phyloP scores from a whole-genome alignment of 441 rosid species.

The Populus hybrid region DNA sequence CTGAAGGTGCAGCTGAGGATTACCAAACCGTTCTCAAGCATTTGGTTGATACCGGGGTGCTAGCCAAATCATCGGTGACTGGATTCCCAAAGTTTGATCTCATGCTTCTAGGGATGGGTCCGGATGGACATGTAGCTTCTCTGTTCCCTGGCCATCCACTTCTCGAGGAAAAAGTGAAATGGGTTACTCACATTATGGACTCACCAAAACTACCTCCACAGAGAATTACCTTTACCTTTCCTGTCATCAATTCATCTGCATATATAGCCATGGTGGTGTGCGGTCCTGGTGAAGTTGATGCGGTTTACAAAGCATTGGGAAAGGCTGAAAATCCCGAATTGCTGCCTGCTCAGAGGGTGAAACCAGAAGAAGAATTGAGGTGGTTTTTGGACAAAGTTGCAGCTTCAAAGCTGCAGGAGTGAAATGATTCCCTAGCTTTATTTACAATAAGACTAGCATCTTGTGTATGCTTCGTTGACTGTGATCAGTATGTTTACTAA shows the following conservation, averaged over 20 bases:
- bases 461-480: background rate
- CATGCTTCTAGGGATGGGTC: conserved; percentile 90
- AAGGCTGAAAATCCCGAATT: conserved; percentile 26
- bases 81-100: conserved; percentile 82
- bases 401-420: conserved; percentile 54
- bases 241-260: conserved; percentile 76
- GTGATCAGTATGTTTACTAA: background rate
- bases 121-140: conserved; percentile 92
- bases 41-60: conserved; percentile 40
- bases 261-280: conserved; percentile 63
- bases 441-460: background rate
- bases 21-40: conserved; percentile 71
- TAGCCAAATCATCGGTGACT: conserved; percentile 42
- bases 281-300: conserved; percentile 63
- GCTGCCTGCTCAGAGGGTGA: conserved; percentile 59
- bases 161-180: conserved; percentile 54
- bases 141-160: conserved; percentile 78
- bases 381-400: conserved; percentile 89
- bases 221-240: conserved; percentile 83
- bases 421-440: background rate
- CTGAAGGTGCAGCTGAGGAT: conserved; percentile 87
- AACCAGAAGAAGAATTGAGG: conserved; percentile 64
- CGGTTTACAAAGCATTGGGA: conserved; percentile 54
- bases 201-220: conserved; percentile 87
- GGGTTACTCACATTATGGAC: conserved; percentile 74